A percentile compares a stretch with the other conserved stretches of the same genome.
Conservation (phyloP, 768 basidiomycete species). For the Lactarius quietus region DNA sequence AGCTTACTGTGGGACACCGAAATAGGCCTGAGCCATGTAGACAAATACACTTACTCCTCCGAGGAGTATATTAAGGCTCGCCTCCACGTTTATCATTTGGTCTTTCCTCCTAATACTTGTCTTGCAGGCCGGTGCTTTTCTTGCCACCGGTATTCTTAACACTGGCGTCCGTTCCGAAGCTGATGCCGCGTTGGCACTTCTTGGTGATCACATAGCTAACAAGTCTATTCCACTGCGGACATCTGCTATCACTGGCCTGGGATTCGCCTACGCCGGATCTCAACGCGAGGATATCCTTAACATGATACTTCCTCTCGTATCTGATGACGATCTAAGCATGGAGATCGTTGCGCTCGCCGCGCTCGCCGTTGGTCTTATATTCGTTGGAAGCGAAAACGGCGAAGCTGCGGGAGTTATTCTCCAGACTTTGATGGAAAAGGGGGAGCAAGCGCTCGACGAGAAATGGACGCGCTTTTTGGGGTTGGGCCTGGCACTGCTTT, state of each 20-base stretch:
- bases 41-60: slow-evolving; percentile 94
- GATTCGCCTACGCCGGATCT: slow-evolving; percentile 92
- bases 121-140: slow-evolving; percentile 77
- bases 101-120: background rate
- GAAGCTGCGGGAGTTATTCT: slow-evolving; percentile 87
- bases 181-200: slow-evolving; percentile 86
- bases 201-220: slow-evolving; percentile 87
- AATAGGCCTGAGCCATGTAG: slow-evolving; percentile 87
- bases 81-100: background rate
- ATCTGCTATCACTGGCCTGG: slow-evolving; percentile 88
- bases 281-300: slow-evolving; percentile 80
- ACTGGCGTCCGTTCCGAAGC: slow-evolving; percentile 87
- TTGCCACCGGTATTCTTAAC: slow-evolving; percentile 93
- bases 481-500: slow-evolving; percentile 85
- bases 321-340: slow-evolving; percentile 80
- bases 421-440: slow-evolving; percentile 86
- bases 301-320: slow-evolving; percentile 74
- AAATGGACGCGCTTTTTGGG: slow-evolving; percentile 94
- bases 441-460: slow-evolving; percentile 72
- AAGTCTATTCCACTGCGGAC: slow-evolving; percentile 80
- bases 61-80: slow-evolving; percentile 93
- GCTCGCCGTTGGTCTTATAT: slow-evolving; percentile 89
- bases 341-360: slow-evolving; percentile 86
- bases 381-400: slow-evolving; percentile 92
- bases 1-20: slow-evolving; percentile 97